These are phyloP conservation scores for Sporothrix pseudoabietina DNA, from an alignment of 2,329 filamentous ascomycete genomes.

Conservation along the genomic window DNA sequence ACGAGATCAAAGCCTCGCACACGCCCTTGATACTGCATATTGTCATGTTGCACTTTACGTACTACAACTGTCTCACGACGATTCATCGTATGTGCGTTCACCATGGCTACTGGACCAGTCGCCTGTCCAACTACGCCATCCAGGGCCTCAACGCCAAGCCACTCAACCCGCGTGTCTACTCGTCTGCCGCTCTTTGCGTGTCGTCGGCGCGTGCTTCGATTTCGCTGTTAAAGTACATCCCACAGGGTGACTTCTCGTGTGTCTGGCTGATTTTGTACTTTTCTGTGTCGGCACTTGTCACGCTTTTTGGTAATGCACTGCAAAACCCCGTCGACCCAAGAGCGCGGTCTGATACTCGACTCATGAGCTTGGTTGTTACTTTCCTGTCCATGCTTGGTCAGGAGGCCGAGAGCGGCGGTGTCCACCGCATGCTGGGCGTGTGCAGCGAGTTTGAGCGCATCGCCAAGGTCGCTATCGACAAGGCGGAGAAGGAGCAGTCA, in stretches of 20 bases:
- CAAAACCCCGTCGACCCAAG: constrained; percentile 91
- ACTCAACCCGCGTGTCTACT: constrained; percentile 90
- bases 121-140: constrained; percentile 91
- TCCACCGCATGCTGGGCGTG: constrained; percentile 89
- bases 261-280: constrained; percentile 98
- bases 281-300: constrained; percentile 91
- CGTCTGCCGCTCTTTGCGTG: constrained; percentile 88
- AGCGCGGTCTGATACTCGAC: constrained; percentile 81
- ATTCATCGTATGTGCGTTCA: constrained; percentile 99
- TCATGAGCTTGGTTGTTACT: constrained; percentile 91
- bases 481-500: constrained; percentile 80
- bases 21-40: constrained; percentile 93
- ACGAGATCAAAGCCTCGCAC: constrained; percentile 91
- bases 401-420: constrained; percentile 85
- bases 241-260: constrained; percentile 90
- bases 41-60: constrained; percentile 91
- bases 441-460: constrained; percentile 98
- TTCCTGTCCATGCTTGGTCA: constrained; percentile 88
- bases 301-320: constrained; percentile 91
- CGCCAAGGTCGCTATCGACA: constrained; percentile 85
- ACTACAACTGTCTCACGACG: constrained; percentile 96
- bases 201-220: constrained; percentile 91
- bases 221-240: constrained; percentile 91
- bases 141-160: constrained; percentile 89
- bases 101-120: constrained; percentile 96